Base-by-base conservation (phyloP, 2,329 filamentous ascomycete species). In the Alternaria sp. region DNA sequence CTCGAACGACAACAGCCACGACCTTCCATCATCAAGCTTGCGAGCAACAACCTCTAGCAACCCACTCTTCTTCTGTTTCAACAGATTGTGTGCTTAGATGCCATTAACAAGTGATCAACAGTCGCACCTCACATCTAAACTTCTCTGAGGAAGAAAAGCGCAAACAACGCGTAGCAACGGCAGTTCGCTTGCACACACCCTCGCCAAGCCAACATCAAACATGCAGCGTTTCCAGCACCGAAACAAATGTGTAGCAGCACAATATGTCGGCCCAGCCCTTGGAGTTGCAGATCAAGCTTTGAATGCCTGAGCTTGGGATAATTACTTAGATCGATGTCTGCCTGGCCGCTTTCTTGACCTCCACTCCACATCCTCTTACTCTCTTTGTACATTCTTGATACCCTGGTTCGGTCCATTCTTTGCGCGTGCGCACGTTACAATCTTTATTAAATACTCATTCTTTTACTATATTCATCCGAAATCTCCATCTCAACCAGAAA, bases 161-260 rank as follows among this genome's bases (percentile, higher is more conserved):
- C 47, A 51, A 51, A 26, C 28, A 30, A 30, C 23, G 23, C 1
- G 23, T 21, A 51, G 25, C 30, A 21, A 21, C 19, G 17, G 19
- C 30, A 21, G 32, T 46, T 49, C 36, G 46, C 59, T 44, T 52
- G 46, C 46, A 51, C 26, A 52, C 19, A 55, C 47, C 43, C 51
- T 57, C 21, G 66, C 66, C 64, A 66, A 68, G 63, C 28, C 63
- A 30, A 61, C 36, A 43, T 69, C 61, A 73, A 74, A 74, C 72
- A 64, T 59, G 65, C 46, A 61, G 55, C 54, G 71, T 74, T 73
- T 74, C 65, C 64, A 69, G 46, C 59, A 62, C 67, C 69, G 69
- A 74, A 74, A 74, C 71, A 68, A 71, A 62, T 43, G 19, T 73
- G 71, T 69, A 65, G 69, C 72, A 71, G 60, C 60, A 56, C 47